Conservation (phyloP, 2,329 filamentous ascomycete species). For the Aphanoascus verrucosus region DNA sequence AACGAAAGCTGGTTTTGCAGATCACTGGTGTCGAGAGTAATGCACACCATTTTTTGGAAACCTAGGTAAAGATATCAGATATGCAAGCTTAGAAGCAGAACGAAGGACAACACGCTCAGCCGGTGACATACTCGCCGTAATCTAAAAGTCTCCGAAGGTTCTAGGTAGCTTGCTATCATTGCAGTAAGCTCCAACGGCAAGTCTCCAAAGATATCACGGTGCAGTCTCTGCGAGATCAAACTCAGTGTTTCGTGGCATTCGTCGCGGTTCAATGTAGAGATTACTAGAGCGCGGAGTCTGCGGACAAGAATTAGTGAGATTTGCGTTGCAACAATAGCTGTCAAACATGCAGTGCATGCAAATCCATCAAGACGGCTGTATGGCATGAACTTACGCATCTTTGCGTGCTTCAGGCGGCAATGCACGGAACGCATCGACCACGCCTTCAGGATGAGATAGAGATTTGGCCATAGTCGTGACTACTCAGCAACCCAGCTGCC, state of each 20-base stretch:
- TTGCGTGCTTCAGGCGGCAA: slow-evolving; percentile 3
- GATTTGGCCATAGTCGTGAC: not conserved
- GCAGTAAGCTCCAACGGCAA: slow-evolving; percentile 27
- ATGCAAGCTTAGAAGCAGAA: not conserved
- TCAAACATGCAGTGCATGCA: not conserved
- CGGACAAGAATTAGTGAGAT: not conserved
- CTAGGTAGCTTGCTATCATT: slow-evolving; percentile 21
- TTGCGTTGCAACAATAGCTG: not conserved
- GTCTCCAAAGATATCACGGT: slow-evolving; percentile 26
- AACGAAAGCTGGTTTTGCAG: slow-evolving; percentile 16
- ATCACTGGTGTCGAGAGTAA: slow-evolving; percentile 23
- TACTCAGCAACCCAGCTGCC: not conserved
- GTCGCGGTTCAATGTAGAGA: slow-evolving; percentile 18
- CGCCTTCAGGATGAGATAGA: not conserved
- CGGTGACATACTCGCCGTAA: slow-evolving; percentile 22
- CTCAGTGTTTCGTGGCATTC: slow-evolving; percentile 27
- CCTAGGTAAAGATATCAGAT: slow-evolving; percentile 16
- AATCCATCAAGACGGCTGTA: not conserved
- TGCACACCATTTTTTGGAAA: slow-evolving; percentile 26
- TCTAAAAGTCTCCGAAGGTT: slow-evolving; percentile 22
- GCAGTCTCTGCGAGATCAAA: slow-evolving; percentile 19
- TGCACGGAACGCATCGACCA: not conserved
- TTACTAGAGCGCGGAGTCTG: slow-evolving; percentile 24
- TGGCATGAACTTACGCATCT: slow-evolving; percentile 1
- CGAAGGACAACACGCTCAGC: not conserved